Base-by-base conservation (phyloP, 2,329 filamentous ascomycete species). In the Fusarium fujikuroi region DNA sequence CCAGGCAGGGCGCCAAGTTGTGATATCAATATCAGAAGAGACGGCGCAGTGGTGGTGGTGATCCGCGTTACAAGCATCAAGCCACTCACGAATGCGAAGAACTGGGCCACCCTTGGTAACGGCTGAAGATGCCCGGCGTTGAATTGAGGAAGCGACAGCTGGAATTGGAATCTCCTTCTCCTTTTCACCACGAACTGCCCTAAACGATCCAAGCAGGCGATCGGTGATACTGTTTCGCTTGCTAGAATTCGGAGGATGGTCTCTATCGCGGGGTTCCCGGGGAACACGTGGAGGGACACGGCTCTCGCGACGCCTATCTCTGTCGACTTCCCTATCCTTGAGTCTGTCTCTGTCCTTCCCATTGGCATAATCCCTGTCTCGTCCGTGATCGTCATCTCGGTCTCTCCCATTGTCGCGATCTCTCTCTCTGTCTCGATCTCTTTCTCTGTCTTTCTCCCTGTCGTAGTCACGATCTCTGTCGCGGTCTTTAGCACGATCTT, bases 171-270 rank as follows among this genome's bases (percentile, higher is more conserved):
- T 59, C 21, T 71, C 62, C 46, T 71, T 75, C 6, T 79, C 79
- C 28, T 80, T 77, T 43, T 79, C 79, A 61, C 63, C 65, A 10
- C 81, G 78, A 36, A 77, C 79, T 63, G 79, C 78, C 63, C 74
- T 74, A 57, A 84, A 77, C 16, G 81, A 80, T 39, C 80, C 80
- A 36, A 80, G 77, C 10, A 85, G 77, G 46, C 83, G 81, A 52
- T 82, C 81, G 42, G 83, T 83, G 63, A 85, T 81, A 78, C 83
- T 85, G 60, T 81, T 81, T 43, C 84, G 79, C 75, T 83, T 84
- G 71, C 71, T 80, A 46, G 79, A 43, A 18, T 66, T 28, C 19
- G 57, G 74, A 36, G 80, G 76, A 42, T 77, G 64, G 3, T 75
- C 68, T 59, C 68, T 66, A 36, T 66, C 69, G 32, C 63, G 70